Conservation (phyloP, 352 stramenopile genomes). For the Halophytophthora polymorphica region DNA sequence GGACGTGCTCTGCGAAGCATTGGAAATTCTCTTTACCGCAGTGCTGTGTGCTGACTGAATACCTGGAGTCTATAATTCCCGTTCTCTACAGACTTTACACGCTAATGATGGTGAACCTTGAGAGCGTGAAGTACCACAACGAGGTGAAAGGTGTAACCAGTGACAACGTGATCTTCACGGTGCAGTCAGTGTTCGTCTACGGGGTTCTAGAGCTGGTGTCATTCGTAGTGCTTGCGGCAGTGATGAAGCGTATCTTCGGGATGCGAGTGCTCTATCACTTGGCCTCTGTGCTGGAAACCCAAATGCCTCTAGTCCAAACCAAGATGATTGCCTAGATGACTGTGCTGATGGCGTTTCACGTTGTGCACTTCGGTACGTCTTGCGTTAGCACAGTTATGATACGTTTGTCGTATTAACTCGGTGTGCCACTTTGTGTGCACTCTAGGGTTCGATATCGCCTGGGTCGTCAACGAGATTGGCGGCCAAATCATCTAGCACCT, state of each 20-base stretch:
- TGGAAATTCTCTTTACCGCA: constrained; percentile 15
- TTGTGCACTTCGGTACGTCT: constrained; percentile 13
- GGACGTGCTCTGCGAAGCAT: no score
- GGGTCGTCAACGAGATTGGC: no score
- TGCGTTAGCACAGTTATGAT: background rate
- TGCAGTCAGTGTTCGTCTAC: constrained; percentile 11
- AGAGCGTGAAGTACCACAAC: constrained; percentile 15
- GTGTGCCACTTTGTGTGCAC: constrained; percentile 1
- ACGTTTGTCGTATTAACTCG: background rate
- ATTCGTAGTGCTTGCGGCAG: constrained; percentile 4
- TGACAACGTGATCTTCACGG: background rate
- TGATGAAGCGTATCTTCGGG: constrained; percentile 6
- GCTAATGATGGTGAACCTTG: constrained; percentile 3
- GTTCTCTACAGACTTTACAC: constrained; percentile 15
- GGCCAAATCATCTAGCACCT: no score
- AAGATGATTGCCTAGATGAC: constrained; percentile 21
- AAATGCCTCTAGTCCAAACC: constrained; percentile 10
- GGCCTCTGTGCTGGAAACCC: constrained; percentile 25
- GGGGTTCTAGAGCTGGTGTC: constrained; percentile 10
- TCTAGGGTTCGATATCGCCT: no score
- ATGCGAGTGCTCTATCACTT: constrained; percentile 17
- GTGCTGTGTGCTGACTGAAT: constrained; percentile 19
- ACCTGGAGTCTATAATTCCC: no score
- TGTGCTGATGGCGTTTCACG: constrained; percentile 1
- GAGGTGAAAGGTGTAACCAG: constrained; percentile 6